Evolutionary conservation across 129 eudicot species (phyloP).

Genomic region (Kitagawia praeruptora): DNA sequence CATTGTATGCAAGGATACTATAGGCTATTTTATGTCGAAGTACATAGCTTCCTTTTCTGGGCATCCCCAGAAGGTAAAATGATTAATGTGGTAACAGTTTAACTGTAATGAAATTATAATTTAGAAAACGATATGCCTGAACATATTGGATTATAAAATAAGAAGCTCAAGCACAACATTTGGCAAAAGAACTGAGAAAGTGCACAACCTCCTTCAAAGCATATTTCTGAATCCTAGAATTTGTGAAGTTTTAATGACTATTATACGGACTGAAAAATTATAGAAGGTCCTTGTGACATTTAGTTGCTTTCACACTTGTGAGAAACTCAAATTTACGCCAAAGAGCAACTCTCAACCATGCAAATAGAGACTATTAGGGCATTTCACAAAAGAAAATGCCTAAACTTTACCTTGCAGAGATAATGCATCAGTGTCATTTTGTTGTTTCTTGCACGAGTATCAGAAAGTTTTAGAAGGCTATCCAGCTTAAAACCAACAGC

Average conservation of each 20-base stretch:
- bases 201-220: not conserved
- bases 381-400: not conserved
- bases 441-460: conserved; percentile 95
- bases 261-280: not conserved
- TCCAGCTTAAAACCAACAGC: conserved; percentile 95
- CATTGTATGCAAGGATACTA: no score
- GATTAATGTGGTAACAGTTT: not conserved
- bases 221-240: not conserved
- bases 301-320: not conserved
- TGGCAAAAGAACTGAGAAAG: conserved; percentile 3
- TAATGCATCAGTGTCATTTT: conserved; percentile 98
- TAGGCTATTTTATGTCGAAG: not conserved
- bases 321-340: not conserved
- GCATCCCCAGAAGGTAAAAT: no score
- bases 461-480: conserved; percentile 88
- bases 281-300: not conserved
- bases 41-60: not conserved
- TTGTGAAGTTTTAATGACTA: not conserved
- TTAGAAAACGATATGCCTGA: not conserved
- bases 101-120: not conserved
- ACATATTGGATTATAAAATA: not conserved
- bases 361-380: no score
- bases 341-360: not conserved
- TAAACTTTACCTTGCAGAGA: conserved; percentile 67
- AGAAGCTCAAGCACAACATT: not conserved